Conservation (phyloP, 768 basidiomycete species). For the Rhizopogon vulgaris region DNA sequence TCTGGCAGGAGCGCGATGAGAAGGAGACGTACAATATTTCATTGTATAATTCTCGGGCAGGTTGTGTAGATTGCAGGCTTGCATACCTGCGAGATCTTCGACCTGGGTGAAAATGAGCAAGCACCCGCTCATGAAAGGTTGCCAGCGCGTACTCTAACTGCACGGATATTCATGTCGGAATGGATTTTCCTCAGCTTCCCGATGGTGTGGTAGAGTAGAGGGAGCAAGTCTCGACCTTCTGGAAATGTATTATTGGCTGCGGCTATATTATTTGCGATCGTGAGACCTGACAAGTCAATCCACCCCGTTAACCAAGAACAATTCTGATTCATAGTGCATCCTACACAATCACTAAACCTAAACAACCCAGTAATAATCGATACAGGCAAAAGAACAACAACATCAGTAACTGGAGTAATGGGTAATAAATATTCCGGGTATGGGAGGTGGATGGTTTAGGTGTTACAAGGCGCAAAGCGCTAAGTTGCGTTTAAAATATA, state of each 20-base stretch:
- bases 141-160: conserved; percentile 18
- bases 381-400: conserved; percentile 1
- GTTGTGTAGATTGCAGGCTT: conserved; percentile 89
- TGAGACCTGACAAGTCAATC: not conserved
- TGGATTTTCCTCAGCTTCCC: not conserved
- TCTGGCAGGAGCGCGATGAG: not conserved
- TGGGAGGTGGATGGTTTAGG: not conserved
- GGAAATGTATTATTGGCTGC: not conserved
- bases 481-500: not conserved
- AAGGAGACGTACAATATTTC: conserved; percentile 55
- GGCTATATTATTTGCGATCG: not conserved
- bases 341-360: not conserved
- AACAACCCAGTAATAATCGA: not conserved
- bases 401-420: not conserved
- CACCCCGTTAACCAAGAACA: not conserved
- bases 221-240: not conserved
- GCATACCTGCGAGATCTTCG: conserved; percentile 88
- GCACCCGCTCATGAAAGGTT: not conserved
- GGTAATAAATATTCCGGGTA: conserved; percentile 1
- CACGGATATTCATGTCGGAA: conserved; percentile 23
- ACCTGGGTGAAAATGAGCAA: conserved; percentile 41
- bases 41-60: conserved; percentile 89
- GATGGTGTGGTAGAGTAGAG: not conserved
- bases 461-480: too few relatives aligned
- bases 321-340: not conserved